Evolutionary conservation across 1,284 basidiomycete species (phyloP).

Genomic region (Moniliella sp.): DNA sequence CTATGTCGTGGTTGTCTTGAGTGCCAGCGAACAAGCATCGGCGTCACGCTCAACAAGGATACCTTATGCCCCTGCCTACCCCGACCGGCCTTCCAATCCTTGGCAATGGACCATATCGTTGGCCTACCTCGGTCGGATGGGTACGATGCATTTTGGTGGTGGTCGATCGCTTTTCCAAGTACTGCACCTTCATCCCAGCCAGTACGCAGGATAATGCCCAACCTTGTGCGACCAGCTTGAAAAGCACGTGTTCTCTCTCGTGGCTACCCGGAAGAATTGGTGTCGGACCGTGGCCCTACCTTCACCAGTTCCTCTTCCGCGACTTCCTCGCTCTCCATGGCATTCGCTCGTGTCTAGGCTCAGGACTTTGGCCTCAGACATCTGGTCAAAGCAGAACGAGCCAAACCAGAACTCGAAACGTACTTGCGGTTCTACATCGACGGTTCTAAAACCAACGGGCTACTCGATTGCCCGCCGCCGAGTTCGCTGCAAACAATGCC

Average conservation of each 20-base stretch:
- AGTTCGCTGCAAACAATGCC: slow-evolving; percentile 2
- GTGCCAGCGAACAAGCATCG: no score
- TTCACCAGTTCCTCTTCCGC: slow-evolving; percentile 21
- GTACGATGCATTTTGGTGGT: slow-evolving; percentile 18
- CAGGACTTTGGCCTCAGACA: slow-evolving; percentile 33
- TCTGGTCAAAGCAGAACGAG: slow-evolving; percentile 38
- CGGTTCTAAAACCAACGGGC: slow-evolving; percentile 6
- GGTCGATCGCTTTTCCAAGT: slow-evolving; percentile 35
- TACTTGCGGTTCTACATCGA: slow-evolving; percentile 16
- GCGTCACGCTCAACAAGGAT: no score
- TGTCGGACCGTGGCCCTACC: slow-evolving; percentile 35
- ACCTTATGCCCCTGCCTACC: slow-evolving; percentile 33
- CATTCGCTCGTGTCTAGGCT: slow-evolving; percentile 17
- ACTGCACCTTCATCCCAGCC: slow-evolving; percentile 42
- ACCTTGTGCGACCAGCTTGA: slow-evolving; percentile 15
- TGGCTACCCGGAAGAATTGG: slow-evolving; percentile 32
- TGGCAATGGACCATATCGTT: slow-evolving; percentile 40
- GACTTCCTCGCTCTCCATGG: slow-evolving; percentile 11
- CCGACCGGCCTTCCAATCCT: slow-evolving; percentile 34
- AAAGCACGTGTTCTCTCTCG: slow-evolving; percentile 26
- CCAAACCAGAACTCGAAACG: slow-evolving; percentile 36
- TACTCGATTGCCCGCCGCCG: slow-evolving; percentile 1
- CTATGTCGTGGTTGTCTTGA: no score
- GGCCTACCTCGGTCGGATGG: no score
- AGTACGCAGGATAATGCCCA: slow-evolving; percentile 18